Evolutionary conservation across 108 stramenopile species (phyloP).

Genomic region (Cylindrotheca fusiformis): DNA sequence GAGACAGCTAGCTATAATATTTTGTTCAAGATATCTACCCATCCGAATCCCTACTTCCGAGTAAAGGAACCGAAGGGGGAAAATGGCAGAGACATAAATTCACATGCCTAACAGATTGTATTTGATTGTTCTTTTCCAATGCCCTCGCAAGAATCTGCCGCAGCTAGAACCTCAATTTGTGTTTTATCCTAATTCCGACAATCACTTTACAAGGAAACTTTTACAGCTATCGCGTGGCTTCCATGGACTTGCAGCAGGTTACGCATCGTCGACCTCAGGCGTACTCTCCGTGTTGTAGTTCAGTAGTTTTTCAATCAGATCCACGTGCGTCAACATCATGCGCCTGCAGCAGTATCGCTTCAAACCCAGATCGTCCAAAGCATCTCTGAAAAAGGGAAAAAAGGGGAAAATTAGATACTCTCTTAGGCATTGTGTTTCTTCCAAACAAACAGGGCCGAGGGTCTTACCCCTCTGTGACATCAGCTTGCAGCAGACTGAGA

Average conservation of each 20-base stretch:
- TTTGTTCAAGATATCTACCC: no score
- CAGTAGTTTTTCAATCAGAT: constrained; percentile 99
- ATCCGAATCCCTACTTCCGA: no score
- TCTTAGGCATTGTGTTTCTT: background rate
- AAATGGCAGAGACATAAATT: no score
- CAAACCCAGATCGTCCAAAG: constrained; percentile 95
- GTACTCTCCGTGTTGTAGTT: constrained; percentile 98
- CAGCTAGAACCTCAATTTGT: no score
- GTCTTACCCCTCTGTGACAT: constrained; percentile 90
- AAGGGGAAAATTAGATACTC: constrained; percentile 1
- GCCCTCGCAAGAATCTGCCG: no score
- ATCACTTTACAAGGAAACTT: no score
- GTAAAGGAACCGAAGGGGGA: no score
- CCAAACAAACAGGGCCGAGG: background rate
- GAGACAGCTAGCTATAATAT: no score
- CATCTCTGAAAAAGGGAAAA: constrained; percentile 64
- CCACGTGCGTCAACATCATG: constrained; percentile 99
- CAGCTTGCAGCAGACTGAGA: constrained; percentile 90
- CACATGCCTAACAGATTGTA: no score
- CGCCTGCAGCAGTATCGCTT: constrained; percentile 99
- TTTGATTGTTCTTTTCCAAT: no score
- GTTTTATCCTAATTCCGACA: no score
- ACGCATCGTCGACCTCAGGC: constrained; percentile 49
- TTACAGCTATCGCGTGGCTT: no score
- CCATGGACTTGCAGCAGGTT: background rate